These are phyloP conservation scores for Myriosclerotinia duriaeana DNA, from an alignment of 2,329 filamentous ascomycete species.

Conservation along the genomic window DNA sequence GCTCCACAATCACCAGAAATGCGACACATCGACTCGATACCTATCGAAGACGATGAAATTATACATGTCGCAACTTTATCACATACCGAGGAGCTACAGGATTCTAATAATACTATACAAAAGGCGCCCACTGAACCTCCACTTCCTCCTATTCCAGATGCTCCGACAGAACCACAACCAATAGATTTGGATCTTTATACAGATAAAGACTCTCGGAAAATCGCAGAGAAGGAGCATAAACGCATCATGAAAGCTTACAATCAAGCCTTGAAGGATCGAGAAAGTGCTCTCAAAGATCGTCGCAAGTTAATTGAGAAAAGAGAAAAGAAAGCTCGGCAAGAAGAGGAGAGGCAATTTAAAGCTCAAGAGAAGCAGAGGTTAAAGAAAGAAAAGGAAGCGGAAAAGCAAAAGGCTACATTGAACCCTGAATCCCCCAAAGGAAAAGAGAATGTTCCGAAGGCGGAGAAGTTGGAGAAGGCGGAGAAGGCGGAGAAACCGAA, in stretches of 20 bases:
- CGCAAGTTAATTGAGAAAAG: conserved; percentile 59
- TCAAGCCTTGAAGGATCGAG: conserved; percentile 63
- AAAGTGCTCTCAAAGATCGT: conserved; percentile 62
- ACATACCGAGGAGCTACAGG: not conserved
- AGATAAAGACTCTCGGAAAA: conserved; percentile 65
- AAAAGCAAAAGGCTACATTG: conserved; percentile 34
- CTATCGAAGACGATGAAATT: conserved; percentile 41
- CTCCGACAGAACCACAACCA: conserved; percentile 54
- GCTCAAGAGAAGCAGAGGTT: conserved; percentile 38
- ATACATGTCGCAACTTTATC: not conserved
- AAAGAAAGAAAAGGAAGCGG: conserved; percentile 40
- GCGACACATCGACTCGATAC: conserved; percentile 45
- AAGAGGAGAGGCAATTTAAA: conserved; percentile 43
- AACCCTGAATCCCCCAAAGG: conserved; percentile 34
- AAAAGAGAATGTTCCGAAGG: conserved; percentile 35
- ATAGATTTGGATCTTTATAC: conserved; percentile 59
- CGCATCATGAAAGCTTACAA: conserved; percentile 63
- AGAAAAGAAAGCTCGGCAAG: conserved; percentile 45
- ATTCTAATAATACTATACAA: not conserved
- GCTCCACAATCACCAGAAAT: conserved; percentile 35
- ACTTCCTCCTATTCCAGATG: conserved; percentile 50
- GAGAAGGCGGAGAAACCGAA: conserved; percentile 35
- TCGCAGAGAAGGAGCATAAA: conserved; percentile 67
- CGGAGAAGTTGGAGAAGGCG: conserved; percentile 29
- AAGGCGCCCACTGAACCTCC: conserved; percentile 42